Percentiles rank a stretch among this genome's conserved stretches.
phyloP scores from a whole-genome alignment of 164 flowering plant genomes.

The Tetracentron sinense region DNA sequence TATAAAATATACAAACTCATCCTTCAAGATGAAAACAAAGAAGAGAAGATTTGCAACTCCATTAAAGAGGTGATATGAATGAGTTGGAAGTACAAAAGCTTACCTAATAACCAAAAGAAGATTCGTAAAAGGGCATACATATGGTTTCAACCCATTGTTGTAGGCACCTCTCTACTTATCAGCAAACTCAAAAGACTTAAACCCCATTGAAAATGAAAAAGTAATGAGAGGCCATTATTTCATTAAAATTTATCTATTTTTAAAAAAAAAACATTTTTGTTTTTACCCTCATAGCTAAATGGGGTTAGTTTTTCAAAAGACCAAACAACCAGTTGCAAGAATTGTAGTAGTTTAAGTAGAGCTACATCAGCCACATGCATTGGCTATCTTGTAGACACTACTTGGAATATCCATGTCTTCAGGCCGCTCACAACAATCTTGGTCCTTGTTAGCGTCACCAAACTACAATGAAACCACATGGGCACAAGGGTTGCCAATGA shows the following conservation, averaged over 20 bases:
- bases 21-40: conserved; percentile 35
- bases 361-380: conserved; percentile 87
- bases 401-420: conserved; percentile 96
- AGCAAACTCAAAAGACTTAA: conserved; percentile 77
- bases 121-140: conserved; percentile 87
- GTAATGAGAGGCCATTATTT: too few species aligned
- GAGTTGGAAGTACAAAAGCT: background rate
- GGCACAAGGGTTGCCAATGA: background rate
- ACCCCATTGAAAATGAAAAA: too few species aligned
- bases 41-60: background rate
- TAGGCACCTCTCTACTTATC: conserved; percentile 84
- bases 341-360: conserved; percentile 93
- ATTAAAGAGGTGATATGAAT: background rate
- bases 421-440: conserved; percentile 93
- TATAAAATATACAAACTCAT: too few species aligned
- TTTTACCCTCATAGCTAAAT: conserved; percentile 64
- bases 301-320: conserved; percentile 71
- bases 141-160: conserved; percentile 54
- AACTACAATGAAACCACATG: conserved; percentile 61
- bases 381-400: conserved; percentile 58
- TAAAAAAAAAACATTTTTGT: too few species aligned
- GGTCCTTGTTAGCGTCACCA: conserved; percentile 83
- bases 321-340: conserved; percentile 85
- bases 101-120: conserved; percentile 85
- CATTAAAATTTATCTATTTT: too few species aligned